Percentiles rank a stretch among this genome's conserved stretches.
Conservation (phyloP, 129 eudicot genomes). For the Tanacetum coccineum region DNA sequence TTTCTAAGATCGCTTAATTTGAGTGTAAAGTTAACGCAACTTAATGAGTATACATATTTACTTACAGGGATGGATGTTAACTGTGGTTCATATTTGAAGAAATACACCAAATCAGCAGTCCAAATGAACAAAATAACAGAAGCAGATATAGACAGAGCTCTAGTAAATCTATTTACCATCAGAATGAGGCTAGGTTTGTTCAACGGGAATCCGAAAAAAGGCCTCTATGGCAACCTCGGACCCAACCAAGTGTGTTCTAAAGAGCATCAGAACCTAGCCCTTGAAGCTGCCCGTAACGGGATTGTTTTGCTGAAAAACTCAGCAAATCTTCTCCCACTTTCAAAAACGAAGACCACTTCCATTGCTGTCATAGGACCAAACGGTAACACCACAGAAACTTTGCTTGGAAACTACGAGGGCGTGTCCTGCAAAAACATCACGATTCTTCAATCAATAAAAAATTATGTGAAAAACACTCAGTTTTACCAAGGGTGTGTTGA, state of each 20-base stretch:
- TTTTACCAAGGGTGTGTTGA: constrained; percentile 51
- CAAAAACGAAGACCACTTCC: constrained; percentile 39
- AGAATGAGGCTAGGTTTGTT: constrained; percentile 76
- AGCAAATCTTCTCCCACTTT: constrained; percentile 46
- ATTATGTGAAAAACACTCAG: constrained; percentile 32
- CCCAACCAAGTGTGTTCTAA: constrained; percentile 43
- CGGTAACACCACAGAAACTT: constrained; percentile 31
- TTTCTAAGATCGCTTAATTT: not conserved
- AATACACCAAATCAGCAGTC: constrained; percentile 64
- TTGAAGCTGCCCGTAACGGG: constrained; percentile 60
- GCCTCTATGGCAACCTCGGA: constrained; percentile 38
- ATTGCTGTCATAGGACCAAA: constrained; percentile 79
- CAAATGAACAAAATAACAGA: constrained; percentile 42
- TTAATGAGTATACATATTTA: constrained; percentile 7
- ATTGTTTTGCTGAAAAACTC: constrained; percentile 63
- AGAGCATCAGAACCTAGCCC: constrained; percentile 53
- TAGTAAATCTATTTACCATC: constrained; percentile 54
- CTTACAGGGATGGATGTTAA: constrained; percentile 70
- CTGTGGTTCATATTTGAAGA: constrained; percentile 55
- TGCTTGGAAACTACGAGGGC: constrained; percentile 69
- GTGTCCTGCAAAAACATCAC: constrained; percentile 47
- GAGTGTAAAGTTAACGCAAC: not conserved
- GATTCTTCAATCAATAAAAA: constrained; percentile 37
- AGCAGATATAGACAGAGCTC: constrained; percentile 63
- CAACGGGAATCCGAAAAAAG: constrained; percentile 53